Base-by-base conservation (phyloP, 441 rosid genomes). In the Pelargonium fulgidum region DNA sequence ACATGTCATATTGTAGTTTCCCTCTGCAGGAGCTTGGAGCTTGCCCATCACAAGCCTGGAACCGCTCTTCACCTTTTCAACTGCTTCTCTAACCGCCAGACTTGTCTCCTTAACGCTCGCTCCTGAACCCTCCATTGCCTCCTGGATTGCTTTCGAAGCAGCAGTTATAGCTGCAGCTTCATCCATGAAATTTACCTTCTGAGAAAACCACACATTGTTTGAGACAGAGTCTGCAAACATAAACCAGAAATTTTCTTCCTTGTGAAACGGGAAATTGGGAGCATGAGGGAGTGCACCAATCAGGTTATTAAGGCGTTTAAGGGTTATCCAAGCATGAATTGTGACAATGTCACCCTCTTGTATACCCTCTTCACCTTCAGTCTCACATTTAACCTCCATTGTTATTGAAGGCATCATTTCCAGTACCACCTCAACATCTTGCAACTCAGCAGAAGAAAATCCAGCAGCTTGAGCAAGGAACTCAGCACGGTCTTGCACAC, bases 161-260 rank as follows among this genome's bases (percentile, higher is more conserved):
- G 87, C 85, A 3, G 89, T 72, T 68, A 85, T 67, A 61, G 99
- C 93, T 10, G 87, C 89, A 41, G 88, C 83, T 81, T 94, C 98
- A 48, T 94, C 99, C 96, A 94, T 79, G 86, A 92, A 94, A 76
- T 85, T 91, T n/a, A 91, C 90, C 86, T 91, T 94, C 72, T 94
- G 96, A 70, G 88, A 94, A 75, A 89, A 94, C 99, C 99, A 94
- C 2, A 88, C 91, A 54, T 85, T 85, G 70, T 91, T 92, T 45
- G 97, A 85, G 74, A 70, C 80, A 3, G 87, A 17, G 62, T 94
- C 98, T 0, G 92, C 99, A 8, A 94, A 92, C 67, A 93, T 85
- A 77, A 93, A 80, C 97, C 99, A 90, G 81, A 84, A 91, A 70
- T 87, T 94, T 73, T 93, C 99, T 77, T 93, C 97, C 83, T 92